Evolutionary conservation across 352 stramenopile genomes (phyloP), one percentile per base, ranked within the genome.

Genomic region (Phytopythium litorale): DNA sequence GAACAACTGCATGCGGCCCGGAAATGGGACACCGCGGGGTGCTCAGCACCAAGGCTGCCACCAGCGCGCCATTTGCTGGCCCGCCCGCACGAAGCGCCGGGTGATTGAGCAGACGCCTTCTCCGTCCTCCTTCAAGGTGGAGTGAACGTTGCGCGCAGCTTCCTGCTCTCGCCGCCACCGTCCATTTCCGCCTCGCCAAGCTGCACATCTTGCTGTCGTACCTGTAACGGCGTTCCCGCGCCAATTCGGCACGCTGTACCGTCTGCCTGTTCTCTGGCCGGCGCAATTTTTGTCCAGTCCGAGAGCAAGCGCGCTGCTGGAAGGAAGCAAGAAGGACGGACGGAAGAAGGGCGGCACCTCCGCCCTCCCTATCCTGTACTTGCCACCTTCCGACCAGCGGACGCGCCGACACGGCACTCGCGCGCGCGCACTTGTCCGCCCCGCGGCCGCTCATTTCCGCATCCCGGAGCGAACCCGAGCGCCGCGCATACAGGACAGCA

Each of bases 321-420:
- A 56, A 59, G 35, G 35, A 59, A 32, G 35, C 7, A 42, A 59
- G 54, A 49, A 59, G 33, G 45, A 9, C 18, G 25, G 12, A 23
- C 48, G 23, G 25, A 55, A 55, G 25, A 38, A 35, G 28, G 30
- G 51, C 4, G 30, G 25, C 28, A 21, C 50, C 19, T 56, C 32
- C 50, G 4, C 25, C 50, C 25, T 40, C 50, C 32, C 25, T n/a
- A n/a, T n/a, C n/a, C n/a, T n/a, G n/a, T n/a, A n/a, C n/a, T n/a
- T n/a, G n/a, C n/a, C n/a, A n/a, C 28, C 28, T 38, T 38, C 33
- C 33, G 33, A 38, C 33, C 33, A 38, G 33, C 33, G 33, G 33
- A 13, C 33, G 33, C 7, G 33, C 33, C 33, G 35, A 40, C 35
- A 40, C 35, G 25, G 0, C 8, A 15, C 9, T 15, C 8, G 35